Evolutionary conservation across 176 grass and related monocot species (phyloP).

Genomic region (Ensete glaucum): DNA sequence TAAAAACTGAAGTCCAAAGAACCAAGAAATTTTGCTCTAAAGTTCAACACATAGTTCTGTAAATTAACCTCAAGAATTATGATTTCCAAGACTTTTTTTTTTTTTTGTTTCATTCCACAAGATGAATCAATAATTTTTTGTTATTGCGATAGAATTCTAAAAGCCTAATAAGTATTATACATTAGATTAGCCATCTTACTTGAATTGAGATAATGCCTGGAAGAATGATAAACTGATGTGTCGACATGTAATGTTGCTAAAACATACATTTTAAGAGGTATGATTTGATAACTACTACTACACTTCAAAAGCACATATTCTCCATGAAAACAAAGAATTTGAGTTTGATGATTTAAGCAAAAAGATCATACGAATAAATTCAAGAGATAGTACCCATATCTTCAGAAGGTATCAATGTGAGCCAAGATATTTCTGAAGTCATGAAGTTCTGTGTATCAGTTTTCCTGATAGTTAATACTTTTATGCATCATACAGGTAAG

Average conservation of each 20-base stretch:
- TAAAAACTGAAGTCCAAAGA: neutral
- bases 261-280: too few species aligned
- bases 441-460: neutral
- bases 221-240: neutral
- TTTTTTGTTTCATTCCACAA: neutral
- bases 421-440: slow-evolving; percentile 1
- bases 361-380: too few species aligned
- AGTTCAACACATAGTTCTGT: neutral
- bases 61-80: neutral
- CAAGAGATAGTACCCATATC: too few species aligned
- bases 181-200: neutral
- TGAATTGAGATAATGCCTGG: neutral
- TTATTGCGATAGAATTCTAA: neutral
- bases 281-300: too few species aligned
- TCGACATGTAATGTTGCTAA: too few species aligned
- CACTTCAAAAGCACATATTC: too few species aligned
- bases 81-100: neutral
- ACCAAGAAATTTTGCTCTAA: neutral
- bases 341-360: too few species aligned
- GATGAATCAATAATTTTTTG: neutral
- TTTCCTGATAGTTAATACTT: neutral
- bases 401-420: neutral
- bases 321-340: too few species aligned
- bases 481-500: slow-evolving; percentile 33
- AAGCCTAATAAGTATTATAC: neutral